Evolutionary conservation across 2,329 filamentous ascomycete species (phyloP).

Genomic region (Capronia americana): DNA sequence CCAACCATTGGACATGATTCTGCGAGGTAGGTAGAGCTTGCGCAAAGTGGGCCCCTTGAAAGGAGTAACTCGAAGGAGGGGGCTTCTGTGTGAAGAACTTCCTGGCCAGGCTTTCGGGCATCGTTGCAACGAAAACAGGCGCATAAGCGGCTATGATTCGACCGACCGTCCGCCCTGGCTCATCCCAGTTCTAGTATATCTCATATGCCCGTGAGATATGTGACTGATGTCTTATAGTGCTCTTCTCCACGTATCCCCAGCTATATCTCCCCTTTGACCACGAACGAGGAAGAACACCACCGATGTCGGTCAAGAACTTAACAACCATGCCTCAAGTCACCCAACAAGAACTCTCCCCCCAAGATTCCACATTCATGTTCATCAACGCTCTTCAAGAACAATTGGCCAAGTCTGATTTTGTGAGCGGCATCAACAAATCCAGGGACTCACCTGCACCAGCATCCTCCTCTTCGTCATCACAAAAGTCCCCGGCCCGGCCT

Average conservation of each 20-base stretch:
- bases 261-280: slow-evolving; percentile 2
- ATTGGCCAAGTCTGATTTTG: slow-evolving; percentile 24
- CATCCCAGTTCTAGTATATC: not conserved
- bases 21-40: not conserved
- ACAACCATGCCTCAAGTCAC: slow-evolving; percentile 8
- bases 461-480: slow-evolving; percentile 3
- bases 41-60: not conserved
- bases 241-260: not conserved
- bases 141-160: slow-evolving; percentile 10
- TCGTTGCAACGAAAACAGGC: not conserved
- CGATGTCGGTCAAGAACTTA: not conserved
- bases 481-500: not conserved
- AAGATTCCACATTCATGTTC: slow-evolving; percentile 28
- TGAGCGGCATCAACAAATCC: slow-evolving; percentile 16
- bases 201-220: not conserved
- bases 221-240: slow-evolving; percentile 5
- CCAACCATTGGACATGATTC: not conserved
- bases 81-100: not conserved
- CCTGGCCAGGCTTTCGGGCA: not conserved
- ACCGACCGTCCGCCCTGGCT: not conserved
- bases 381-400: slow-evolving; percentile 29
- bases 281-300: not conserved
- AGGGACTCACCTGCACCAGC: slow-evolving; percentile 7
- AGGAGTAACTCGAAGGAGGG: not conserved
- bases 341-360: slow-evolving; percentile 11